Evolutionary conservation across 257 asterid species (phyloP).

Genomic region (Solanum sparsipilum): DNA sequence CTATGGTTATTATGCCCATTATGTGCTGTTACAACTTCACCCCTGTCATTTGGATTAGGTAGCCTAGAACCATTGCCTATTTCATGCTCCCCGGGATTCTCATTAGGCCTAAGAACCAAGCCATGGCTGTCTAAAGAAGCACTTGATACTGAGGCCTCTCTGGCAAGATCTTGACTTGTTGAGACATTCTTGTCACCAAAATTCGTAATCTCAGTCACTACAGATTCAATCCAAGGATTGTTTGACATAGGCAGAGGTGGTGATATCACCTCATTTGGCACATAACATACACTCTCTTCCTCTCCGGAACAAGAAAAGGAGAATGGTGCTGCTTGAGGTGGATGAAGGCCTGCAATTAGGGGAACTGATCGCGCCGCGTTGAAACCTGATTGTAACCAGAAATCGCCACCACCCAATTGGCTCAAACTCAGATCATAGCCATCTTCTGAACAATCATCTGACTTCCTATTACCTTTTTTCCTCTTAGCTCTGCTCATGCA

Average conservation of each 20-base stretch:
- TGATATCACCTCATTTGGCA: constrained; percentile 24
- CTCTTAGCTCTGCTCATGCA: constrained; percentile 50
- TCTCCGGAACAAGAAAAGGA: constrained; percentile 57
- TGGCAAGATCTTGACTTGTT: constrained; percentile 26
- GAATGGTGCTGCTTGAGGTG: constrained; percentile 37
- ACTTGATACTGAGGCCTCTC: constrained; percentile 57
- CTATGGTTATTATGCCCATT: constrained; percentile 21
- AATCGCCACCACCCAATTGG: constrained; percentile 33
- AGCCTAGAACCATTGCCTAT: constrained; percentile 52
- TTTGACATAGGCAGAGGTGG: constrained; percentile 52
- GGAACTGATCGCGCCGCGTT: constrained; percentile 19
- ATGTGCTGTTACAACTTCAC: constrained; percentile 21
- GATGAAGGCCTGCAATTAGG: constrained; percentile 9
- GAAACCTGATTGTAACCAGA: constrained; percentile 56
- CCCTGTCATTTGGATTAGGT: constrained; percentile 19
- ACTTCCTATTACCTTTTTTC: constrained; percentile 33
- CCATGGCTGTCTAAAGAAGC: constrained; percentile 52
- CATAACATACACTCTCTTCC: constrained; percentile 42
- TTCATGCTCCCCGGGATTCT: constrained; percentile 22
- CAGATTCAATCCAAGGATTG: constrained; percentile 75
- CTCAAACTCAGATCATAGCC: constrained; percentile 35
- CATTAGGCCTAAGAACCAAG: constrained; percentile 28
- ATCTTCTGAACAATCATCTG: constrained; percentile 25
- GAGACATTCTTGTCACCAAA: constrained; percentile 41
- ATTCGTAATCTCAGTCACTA: constrained; percentile 41